Conservation (phyloP, 1,284 basidiomycete genomes). For the Moesziomyces parantarcticus region DNA sequence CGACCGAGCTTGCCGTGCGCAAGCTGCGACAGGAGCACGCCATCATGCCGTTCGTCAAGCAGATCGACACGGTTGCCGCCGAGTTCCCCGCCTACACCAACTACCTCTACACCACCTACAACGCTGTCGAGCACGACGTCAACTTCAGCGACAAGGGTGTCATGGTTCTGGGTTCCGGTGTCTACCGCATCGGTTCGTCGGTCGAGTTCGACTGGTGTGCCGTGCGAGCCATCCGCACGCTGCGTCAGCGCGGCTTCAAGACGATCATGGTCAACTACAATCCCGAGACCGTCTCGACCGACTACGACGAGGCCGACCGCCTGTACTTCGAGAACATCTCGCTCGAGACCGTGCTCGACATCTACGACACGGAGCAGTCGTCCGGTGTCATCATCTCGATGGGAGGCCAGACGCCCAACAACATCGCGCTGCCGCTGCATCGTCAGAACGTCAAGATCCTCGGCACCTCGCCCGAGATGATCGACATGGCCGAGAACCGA, state of each 20-base stretch:
- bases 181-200: constrained; percentile 97
- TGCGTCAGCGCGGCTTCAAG: constrained; percentile 91
- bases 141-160: constrained; percentile 89
- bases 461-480: constrained; percentile 99
- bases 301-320: constrained; percentile 98
- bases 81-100: constrained; percentile 99
- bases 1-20: constrained; percentile 88
- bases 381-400: constrained; percentile 94
- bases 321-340: constrained; percentile 99
- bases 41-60: constrained; percentile 93
- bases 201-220: constrained; percentile 99
- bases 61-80: constrained; percentile 98
- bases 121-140: constrained; percentile 91
- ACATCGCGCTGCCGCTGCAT: constrained; percentile 91
- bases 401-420: constrained; percentile 99
- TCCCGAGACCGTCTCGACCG: constrained; percentile 97
- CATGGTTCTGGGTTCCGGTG: constrained; percentile 97
- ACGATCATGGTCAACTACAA: constrained; percentile 99
- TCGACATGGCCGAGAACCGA: constrained; percentile 97
- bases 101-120: constrained; percentile 98
- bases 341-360: constrained; percentile 94
- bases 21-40: constrained; percentile 83
- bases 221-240: constrained; percentile 92
- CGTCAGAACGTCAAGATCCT: constrained; percentile 98
- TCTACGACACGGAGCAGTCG: constrained; percentile 90